These are phyloP conservation scores for Mortierella antarctica DNA, from an alignment of 192 early-diverging fungal genomes.

Conservation along the genomic window DNA sequence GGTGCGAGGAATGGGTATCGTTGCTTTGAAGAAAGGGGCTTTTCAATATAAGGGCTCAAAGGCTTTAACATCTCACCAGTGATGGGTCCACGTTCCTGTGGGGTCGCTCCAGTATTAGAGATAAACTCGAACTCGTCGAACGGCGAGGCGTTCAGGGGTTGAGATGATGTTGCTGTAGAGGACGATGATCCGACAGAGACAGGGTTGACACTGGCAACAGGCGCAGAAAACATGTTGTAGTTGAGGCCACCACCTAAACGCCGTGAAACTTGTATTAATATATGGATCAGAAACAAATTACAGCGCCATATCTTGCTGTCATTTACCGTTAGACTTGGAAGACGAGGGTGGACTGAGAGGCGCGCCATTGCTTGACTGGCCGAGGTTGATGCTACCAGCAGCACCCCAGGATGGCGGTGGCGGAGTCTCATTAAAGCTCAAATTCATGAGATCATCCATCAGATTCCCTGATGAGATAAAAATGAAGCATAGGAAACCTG, in stretches of 20 bases:
- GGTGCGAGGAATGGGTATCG: not conserved
- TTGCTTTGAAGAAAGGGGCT: too few relatives aligned
- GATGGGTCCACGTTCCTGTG: not conserved
- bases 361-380: constrained; percentile 12
- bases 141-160: not conserved
- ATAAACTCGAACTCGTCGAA: constrained; percentile 37
- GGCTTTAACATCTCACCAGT: not conserved
- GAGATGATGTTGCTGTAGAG: not conserved
- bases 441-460: constrained; percentile 55
- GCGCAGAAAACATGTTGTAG: constrained; percentile 32
- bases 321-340: not conserved
- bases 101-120: constrained; percentile 24
- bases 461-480: constrained; percentile 21
- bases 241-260: constrained; percentile 2
- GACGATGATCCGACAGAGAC: constrained; percentile 26
- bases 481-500: not conserved
- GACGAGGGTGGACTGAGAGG: not conserved
- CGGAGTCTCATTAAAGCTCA: constrained; percentile 42
- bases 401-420: constrained; percentile 41
- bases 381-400: constrained; percentile 45
- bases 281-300: not conserved
- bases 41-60: too few relatives aligned
- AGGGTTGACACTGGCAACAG: constrained; percentile 24
- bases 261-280: too few relatives aligned
- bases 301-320: not conserved